These are phyloP conservation scores for Melocanna baccifera DNA, from an alignment of 176 grass and related monocot genomes.

Conservation along the genomic window DNA sequence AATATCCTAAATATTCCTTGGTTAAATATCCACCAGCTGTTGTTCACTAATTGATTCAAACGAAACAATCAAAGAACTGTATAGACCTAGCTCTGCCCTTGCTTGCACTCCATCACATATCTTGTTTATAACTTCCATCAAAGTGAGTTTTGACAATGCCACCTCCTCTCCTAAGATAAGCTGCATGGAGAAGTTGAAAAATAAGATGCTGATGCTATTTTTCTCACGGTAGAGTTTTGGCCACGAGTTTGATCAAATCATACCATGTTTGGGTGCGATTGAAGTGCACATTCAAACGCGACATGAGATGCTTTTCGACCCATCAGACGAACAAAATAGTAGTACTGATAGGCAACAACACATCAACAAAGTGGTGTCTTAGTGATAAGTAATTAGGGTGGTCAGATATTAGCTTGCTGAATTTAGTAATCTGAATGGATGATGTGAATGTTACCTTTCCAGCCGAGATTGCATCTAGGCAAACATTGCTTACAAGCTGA, in stretches of 20 bases:
- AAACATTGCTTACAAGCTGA: conserved; percentile 74
- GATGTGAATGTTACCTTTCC: conserved; percentile 49
- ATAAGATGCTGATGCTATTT: not conserved
- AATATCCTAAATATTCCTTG: not conserved
- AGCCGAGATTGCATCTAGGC: conserved; percentile 67
- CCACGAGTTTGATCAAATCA: not conserved
- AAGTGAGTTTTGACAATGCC: conserved; percentile 69
- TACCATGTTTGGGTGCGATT: conserved; percentile 86
- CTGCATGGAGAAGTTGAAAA: conserved; percentile 20
- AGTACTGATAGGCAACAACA: conserved; percentile 45
- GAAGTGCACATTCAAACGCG: conserved; percentile 70
- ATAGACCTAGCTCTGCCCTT: conserved; percentile 64
- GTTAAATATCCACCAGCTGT: not conserved
- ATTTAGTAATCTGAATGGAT: not conserved
- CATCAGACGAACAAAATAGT: conserved; percentile 80
- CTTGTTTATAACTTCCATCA: conserved; percentile 61
- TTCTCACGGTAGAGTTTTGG: not conserved
- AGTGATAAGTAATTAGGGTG: not conserved
- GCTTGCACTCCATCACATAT: conserved; percentile 77
- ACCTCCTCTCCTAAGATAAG: conserved; percentile 80
- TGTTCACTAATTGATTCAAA: not conserved
- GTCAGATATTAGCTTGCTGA: not conserved
- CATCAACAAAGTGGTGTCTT: not conserved
- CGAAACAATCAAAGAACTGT: not conserved
- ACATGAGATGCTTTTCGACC: conserved; percentile 73